phyloP scores from a whole-genome alignment of 306 rosid species.

The Vicia faba region DNA sequence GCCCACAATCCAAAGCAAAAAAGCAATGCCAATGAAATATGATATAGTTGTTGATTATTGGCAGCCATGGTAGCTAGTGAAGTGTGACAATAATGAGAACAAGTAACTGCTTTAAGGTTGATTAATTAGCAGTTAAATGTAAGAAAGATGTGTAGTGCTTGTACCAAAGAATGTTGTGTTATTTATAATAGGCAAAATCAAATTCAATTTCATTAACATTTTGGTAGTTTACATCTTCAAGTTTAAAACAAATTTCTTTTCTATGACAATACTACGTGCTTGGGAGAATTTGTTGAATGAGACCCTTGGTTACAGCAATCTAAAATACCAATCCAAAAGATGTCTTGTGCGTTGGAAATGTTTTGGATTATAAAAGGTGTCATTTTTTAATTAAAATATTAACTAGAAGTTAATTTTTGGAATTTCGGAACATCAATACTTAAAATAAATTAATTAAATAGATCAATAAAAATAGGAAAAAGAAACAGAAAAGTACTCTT shows the following conservation, averaged over 20 bases:
- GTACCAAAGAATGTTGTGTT: background rate
- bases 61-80: conserved; percentile 1
- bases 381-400: too few relatives aligned
- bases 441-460: too few relatives aligned
- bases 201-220: background rate
- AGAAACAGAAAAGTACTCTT: too few relatives aligned
- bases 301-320: background rate
- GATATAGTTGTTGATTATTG: background rate
- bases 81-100: background rate
- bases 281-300: background rate
- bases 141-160: conserved; percentile 17
- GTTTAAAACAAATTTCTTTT: background rate
- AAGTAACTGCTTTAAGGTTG: conserved; percentile 1
- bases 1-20: background rate
- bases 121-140: background rate
- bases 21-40: conserved; percentile 7
- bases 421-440: too few relatives aligned
- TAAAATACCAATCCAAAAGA: too few relatives aligned
- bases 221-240: background rate
- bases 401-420: too few relatives aligned
- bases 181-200: conserved; percentile 25
- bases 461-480: too few relatives aligned
- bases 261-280: background rate
- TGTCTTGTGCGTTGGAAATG: too few relatives aligned
- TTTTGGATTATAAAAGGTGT: too few relatives aligned